A percentile compares a stretch with the other conserved stretches of the same genome.
Evolutionary conservation across 805 yeast species (phyloP).

Genomic region (Yamadazyma endophytica): DNA sequence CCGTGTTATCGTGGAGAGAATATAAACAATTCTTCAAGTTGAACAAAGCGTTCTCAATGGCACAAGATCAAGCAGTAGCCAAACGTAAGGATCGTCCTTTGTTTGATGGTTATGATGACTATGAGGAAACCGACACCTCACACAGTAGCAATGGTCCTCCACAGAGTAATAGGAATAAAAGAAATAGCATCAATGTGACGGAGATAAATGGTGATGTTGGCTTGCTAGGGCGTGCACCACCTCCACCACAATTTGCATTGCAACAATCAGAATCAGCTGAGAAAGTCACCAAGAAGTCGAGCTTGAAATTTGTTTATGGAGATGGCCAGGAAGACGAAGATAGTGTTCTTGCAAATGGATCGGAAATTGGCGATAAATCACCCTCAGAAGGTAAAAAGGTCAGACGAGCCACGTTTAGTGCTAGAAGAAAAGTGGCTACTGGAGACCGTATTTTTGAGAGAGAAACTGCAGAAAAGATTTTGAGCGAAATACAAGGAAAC

Average conservation of each 20-base stretch:
- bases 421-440: conserved; percentile 29
- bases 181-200: conserved; percentile 20
- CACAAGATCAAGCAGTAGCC: conserved; percentile 34
- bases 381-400: not conserved
- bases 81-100: conserved; percentile 17
- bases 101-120: conserved; percentile 13
- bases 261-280: not conserved
- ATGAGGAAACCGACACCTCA: conserved; percentile 13
- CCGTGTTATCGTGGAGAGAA: conserved; percentile 85
- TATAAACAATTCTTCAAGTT: conserved; percentile 68
- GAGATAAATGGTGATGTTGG: conserved; percentile 30
- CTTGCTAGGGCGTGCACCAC: conserved; percentile 32
- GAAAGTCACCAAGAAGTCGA: conserved; percentile 2
- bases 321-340: conserved; percentile 1
- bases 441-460: conserved; percentile 61
- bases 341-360: not conserved
- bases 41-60: conserved; percentile 49
- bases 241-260: conserved; percentile 4
- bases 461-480: conserved; percentile 69
- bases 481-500: conserved; percentile 77
- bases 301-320: conserved; percentile 3
- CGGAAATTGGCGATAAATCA: conserved; percentile 1
- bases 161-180: conserved; percentile 1
- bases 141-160: conserved; percentile 6
- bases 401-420: conserved; percentile 5